Evolutionary conservation across 75 land plant species (phyloP), one percentile per base, ranked within the genome.

Genomic region (Azolla pinnata): DNA sequence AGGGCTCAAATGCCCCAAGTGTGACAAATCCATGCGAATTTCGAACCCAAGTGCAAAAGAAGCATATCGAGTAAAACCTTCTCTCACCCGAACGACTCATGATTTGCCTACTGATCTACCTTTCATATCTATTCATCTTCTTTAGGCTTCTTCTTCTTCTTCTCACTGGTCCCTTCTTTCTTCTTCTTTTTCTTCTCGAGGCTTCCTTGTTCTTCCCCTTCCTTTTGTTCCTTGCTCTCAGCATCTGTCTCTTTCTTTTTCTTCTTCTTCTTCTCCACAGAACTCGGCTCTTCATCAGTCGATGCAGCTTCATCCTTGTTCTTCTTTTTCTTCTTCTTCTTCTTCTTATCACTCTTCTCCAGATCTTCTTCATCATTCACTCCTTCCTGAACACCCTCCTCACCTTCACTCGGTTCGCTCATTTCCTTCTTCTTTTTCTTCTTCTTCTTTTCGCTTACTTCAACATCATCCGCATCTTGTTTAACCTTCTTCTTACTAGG

Each of bases 331-430:
- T 70, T 49, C 31, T 42, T 59, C 29, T 67, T 21, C 44, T 65
- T 68, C 21, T 58, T 54, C 60, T 80, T 75, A 33, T 76, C 64
- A 45, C 70, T 67, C 67, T 76, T 74, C 71, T 82, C 66, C 49
- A 68, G 54, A 55, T 72, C 63, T 63, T 62, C 60, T 31, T 69
- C 56, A 50, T 74, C 65, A 10, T 56, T 75, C 20, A 27, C 64
- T 29, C 18, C 55, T 2, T 29, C 58, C n/a, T 65, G 67, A 8
- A 65, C 63, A 32, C 58, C 50, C 0, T 12, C 70, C 31, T 64
- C 72, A 38, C 52, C 67, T 30, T 67, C 67, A 60, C 40, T 60
- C 65, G 73, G 57, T 48, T 73, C 75, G 44, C 73, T 75, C 40
- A 72, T 66, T 60, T 66, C 42, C 53, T 80, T 71, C 70, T 75